Evolutionary conservation across 2,329 filamentous ascomycete species (phyloP).

Genomic region (Xylariales sp.): DNA sequence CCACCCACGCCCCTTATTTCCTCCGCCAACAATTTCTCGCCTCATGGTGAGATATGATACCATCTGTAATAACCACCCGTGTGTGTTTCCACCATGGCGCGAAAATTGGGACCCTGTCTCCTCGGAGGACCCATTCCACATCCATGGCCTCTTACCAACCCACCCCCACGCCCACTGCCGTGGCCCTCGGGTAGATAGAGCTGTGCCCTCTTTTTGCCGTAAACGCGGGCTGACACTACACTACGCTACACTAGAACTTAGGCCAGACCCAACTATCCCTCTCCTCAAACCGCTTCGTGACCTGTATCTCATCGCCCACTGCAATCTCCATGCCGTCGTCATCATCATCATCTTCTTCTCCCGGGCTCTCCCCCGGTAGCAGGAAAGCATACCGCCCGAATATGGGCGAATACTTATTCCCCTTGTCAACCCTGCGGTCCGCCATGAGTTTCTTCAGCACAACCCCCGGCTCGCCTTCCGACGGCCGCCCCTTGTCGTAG

Average conservation of each 20-base stretch:
- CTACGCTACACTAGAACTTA: background rate
- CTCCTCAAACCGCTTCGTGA: slow-evolving; percentile 62
- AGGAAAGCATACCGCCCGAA: slow-evolving; percentile 81
- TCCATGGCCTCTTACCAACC: slow-evolving; percentile 7
- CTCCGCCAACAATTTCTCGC: background rate
- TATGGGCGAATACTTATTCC: slow-evolving; percentile 73
- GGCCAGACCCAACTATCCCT: slow-evolving; percentile 67
- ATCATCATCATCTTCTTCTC: slow-evolving; percentile 41
- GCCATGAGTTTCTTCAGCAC: slow-evolving; percentile 77
- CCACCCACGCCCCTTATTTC: background rate
- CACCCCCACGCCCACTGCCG: slow-evolving; percentile 8
- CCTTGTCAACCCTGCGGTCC: slow-evolving; percentile 77
- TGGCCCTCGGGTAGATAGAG: slow-evolving; percentile 10
- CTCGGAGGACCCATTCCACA: slow-evolving; percentile 1
- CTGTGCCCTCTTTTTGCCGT: slow-evolving; percentile 1
- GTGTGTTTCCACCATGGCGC: slow-evolving; percentile 9
- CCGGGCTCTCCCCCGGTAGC: slow-evolving; percentile 29
- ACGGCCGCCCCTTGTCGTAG: slow-evolving; percentile 71
- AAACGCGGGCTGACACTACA: slow-evolving; percentile 17
- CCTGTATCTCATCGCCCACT: slow-evolving; percentile 67
- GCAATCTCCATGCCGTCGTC: slow-evolving; percentile 52
- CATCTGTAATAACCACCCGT: background rate
- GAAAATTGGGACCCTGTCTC: slow-evolving; percentile 16
- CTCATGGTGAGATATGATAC: slow-evolving; percentile 10
- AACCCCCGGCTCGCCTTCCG: slow-evolving; percentile 66